Evolutionary conservation across 2,329 filamentous ascomycete species (phyloP).

Genomic region (Myriosclerotinia duriaeana): DNA sequence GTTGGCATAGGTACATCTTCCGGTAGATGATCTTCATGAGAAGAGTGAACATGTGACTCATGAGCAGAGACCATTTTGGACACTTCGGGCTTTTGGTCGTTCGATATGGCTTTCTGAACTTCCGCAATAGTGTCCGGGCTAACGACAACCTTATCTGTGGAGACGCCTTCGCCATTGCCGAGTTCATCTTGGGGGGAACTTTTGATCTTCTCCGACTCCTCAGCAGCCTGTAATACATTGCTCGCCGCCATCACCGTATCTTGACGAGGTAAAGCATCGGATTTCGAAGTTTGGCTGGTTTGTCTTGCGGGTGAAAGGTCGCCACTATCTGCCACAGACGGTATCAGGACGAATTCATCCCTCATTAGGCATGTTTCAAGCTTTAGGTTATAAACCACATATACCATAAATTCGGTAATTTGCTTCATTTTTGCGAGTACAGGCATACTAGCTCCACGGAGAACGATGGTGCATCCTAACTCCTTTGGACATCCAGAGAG

Average conservation of each 20-base stretch:
- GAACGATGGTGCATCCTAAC: conserved; percentile 89
- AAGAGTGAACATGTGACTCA: conserved; percentile 43
- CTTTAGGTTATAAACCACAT: conserved; percentile 96
- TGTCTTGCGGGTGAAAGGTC: conserved; percentile 44
- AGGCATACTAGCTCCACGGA: conserved; percentile 75
- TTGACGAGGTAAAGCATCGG: conserved; percentile 18
- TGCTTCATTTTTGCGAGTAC: conserved; percentile 78
- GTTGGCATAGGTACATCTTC: conserved; percentile 83
- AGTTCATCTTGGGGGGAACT: conserved; percentile 8
- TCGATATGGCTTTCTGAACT: conserved; percentile 3
- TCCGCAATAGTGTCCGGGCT: not conserved
- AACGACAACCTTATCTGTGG: conserved; percentile 4
- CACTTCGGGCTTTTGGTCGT: conserved; percentile 20
- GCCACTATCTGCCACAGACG: conserved; percentile 55
- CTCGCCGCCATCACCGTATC: conserved; percentile 34
- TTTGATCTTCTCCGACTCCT: conserved; percentile 25
- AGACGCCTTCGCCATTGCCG: not conserved
- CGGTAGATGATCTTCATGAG: conserved; percentile 58
- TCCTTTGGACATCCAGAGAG: conserved; percentile 86
- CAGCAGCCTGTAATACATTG: conserved; percentile 34
- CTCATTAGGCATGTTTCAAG: conserved; percentile 91
- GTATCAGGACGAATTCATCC: conserved; percentile 86
- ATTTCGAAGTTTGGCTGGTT: conserved; percentile 24
- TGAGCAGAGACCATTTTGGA: conserved; percentile 40
- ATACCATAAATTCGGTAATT: conserved; percentile 98